Base-by-base conservation (phyloP, 495 filamentous ascomycete species). In the Trichocladium antarcticum region DNA sequence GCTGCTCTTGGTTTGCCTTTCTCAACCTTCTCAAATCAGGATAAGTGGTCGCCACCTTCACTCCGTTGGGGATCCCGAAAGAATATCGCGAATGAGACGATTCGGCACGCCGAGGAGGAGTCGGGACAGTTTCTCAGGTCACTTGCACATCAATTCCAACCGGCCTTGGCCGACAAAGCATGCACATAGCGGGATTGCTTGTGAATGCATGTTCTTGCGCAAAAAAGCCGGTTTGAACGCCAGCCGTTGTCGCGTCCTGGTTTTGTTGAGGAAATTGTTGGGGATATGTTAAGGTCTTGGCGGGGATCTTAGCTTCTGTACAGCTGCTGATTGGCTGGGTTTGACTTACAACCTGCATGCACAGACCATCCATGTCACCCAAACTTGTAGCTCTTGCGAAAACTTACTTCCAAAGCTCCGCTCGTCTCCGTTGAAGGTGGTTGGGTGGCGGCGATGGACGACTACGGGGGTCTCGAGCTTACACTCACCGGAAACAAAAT, bases 201-300 rank as follows among this genome's bases (percentile, higher is more conserved):
- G 37, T 22, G 42, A 51, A 50, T 24, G 45, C 51, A 41, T 45
- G 17, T 55, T 41, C 47, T 48, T 41, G 49, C 46, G 42, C 47
- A 32, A 44, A 38, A 28, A 24, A 34, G 38, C 20, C 22, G 28
- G 45, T 28, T 28, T 44, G 42, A 11, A 42, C 27, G 47, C 31
- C 37, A 49, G 47, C 43, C 51, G 49, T 50, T 59, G 59, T 51
- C 45, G 51, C 54, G 49, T 50, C 37, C 17, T 21, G 55, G 45
- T 62, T 62, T 60, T 64, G 61, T 64, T 64, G 61, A 64, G 61
- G 49, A 64, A 62, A 62, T 7, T 58, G 61, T 64, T 64, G 61
- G 61, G 61, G 57, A 49, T 37, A 45, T 39, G 28, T 52, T 44
- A 27, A 34, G 20, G 37, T 45, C 22, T 37, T 37, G 49, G 49